These are phyloP conservation scores for Heliamphora pulchella DNA, from an alignment of 179 eudicot species.

Conservation along the genomic window DNA sequence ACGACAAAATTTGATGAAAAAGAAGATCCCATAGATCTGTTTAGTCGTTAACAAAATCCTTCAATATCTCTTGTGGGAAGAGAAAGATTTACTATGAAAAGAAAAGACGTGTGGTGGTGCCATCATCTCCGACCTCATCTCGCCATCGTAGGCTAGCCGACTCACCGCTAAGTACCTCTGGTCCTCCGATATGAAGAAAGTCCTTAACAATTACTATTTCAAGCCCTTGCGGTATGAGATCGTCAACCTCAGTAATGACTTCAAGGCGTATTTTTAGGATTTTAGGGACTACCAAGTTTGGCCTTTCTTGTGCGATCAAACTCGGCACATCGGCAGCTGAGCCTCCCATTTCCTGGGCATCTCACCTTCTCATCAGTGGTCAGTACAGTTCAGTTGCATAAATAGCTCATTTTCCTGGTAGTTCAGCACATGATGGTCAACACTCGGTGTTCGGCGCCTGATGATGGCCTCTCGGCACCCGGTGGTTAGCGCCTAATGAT, in stretches of 20 bases:
- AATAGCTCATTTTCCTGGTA: too few species aligned
- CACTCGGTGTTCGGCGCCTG: too few species aligned
- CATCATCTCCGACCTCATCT: conserved; percentile 50
- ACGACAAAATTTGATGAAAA: too few species aligned
- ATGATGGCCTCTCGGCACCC: too few species aligned
- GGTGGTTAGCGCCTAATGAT: too few species aligned
- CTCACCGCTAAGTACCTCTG: conserved; percentile 48
- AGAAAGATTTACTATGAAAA: not conserved
- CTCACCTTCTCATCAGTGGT: too few species aligned
- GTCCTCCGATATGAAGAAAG: conserved; percentile 33
- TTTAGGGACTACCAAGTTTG: conserved; percentile 32
- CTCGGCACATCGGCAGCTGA: too few species aligned
- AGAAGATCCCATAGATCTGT: too few species aligned
- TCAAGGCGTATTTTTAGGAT: conserved; percentile 70
- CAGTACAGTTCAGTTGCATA: too few species aligned
- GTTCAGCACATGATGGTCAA: too few species aligned
- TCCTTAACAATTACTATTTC: conserved; percentile 29
- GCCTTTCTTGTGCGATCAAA: too few species aligned
- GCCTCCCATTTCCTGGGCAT: too few species aligned
- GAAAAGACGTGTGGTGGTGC: conserved; percentile 84
- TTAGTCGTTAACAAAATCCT: not conserved
- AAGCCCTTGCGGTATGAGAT: conserved; percentile 48
- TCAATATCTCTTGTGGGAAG: not conserved
- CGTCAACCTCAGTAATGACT: conserved; percentile 39
- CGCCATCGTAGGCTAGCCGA: conserved; percentile 32